Evolutionary conservation across 768 basidiomycete species (phyloP).

Genomic region (Pilatotrama ljubarskyi): DNA sequence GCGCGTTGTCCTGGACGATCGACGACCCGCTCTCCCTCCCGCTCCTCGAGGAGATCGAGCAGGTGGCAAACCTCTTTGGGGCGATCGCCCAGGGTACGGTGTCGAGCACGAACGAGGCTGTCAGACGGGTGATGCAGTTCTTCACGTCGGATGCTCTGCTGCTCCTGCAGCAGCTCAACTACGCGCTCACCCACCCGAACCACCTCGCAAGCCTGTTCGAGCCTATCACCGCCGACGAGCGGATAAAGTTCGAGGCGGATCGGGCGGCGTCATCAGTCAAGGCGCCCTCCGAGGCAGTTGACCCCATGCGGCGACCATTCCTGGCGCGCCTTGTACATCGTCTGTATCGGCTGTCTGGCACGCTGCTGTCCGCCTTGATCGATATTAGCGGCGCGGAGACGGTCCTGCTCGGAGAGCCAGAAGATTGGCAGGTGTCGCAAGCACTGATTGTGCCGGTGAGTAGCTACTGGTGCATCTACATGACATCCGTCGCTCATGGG

Average conservation of each 20-base stretch:
- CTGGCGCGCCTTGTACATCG: constrained; percentile 70
- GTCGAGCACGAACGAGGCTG: constrained; percentile 47
- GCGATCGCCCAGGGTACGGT: constrained; percentile 60
- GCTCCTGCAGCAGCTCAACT: constrained; percentile 86
- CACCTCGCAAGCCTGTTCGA: constrained; percentile 82
- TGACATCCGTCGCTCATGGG: constrained; percentile 6
- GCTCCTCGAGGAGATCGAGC: constrained; percentile 80
- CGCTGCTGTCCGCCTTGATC: constrained; percentile 68
- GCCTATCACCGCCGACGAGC: constrained; percentile 76
- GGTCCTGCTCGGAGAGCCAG: constrained; percentile 61
- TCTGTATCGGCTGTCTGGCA: constrained; percentile 68
- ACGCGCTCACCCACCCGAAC: constrained; percentile 88
- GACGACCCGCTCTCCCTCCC: constrained; percentile 76
- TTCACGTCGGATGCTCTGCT: constrained; percentile 70
- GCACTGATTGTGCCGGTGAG: constrained; percentile 74
- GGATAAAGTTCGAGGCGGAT: constrained; percentile 66
- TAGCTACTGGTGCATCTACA: constrained; percentile 10
- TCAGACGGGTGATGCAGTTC: constrained; percentile 63
- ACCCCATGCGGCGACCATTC: constrained; percentile 70
- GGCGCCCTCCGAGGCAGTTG: constrained; percentile 47
- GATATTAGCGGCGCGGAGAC: constrained; percentile 68
- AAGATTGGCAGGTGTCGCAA: constrained; percentile 72
- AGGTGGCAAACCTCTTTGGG: constrained; percentile 75
- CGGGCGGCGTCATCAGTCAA: constrained; percentile 33
- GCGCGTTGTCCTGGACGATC: constrained; percentile 80